Evolutionary conservation across 192 early-diverging fungal species (phyloP).

Genomic region (Jimgerdemannia lactiflua): DNA sequence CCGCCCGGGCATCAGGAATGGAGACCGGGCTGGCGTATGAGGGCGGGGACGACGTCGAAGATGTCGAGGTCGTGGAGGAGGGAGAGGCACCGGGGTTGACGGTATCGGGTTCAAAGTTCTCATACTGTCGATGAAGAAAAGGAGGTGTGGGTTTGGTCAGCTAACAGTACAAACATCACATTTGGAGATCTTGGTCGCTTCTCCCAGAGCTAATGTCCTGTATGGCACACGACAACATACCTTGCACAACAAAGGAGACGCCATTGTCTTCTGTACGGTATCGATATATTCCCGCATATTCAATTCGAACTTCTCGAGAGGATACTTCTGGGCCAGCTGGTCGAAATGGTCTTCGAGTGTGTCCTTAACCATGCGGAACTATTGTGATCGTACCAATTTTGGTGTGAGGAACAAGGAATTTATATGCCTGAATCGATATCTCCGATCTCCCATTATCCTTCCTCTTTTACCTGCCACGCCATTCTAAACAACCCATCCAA

Average conservation of each 20-base stretch:
- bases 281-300: slow-evolving; percentile 48
- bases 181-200: no score
- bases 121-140: slow-evolving; percentile 8
- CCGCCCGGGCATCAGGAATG: background rate
- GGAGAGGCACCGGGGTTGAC: background rate
- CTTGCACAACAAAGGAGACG: slow-evolving; percentile 39
- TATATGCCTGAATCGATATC: no score
- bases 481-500: no score
- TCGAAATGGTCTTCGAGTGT: slow-evolving; percentile 38
- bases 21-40: background rate
- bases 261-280: slow-evolving; percentile 40
- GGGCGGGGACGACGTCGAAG: background rate
- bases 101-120: slow-evolving; percentile 11
- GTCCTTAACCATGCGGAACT: slow-evolving; percentile 34
- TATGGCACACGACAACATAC: slow-evolving; percentile 16
- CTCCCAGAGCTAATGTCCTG: background rate
- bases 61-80: background rate
- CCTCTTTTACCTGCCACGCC: no score
- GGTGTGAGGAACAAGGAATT: no score
- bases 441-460: no score
- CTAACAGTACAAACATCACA: background rate
- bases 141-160: slow-evolving; percentile 1
- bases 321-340: slow-evolving; percentile 36
- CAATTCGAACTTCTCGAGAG: slow-evolving; percentile 42
- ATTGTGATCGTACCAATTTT: background rate